phyloP scores from a whole-genome alignment of 176 grass and related monocot species.

The Lolium rigidum region DNA sequence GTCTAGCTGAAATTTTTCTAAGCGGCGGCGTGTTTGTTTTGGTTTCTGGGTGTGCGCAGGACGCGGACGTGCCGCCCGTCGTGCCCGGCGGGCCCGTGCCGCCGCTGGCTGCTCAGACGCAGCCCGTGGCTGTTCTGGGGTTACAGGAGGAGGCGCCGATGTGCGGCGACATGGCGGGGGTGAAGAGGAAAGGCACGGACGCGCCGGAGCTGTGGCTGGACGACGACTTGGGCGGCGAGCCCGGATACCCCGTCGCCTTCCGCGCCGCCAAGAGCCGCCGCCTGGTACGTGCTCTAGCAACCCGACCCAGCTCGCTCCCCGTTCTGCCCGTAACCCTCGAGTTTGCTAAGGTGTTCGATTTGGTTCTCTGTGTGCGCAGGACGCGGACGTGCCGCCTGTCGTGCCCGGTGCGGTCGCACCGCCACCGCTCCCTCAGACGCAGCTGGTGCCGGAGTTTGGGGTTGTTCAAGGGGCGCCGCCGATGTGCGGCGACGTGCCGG shows the following conservation, averaged over 20 bases:
- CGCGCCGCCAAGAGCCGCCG: slow-evolving; percentile 38
- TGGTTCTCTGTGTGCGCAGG: neutral
- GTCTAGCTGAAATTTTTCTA: neutral
- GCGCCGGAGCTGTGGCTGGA: slow-evolving; percentile 24
- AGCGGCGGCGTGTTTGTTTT: neutral
- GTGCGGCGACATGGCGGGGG: neutral
- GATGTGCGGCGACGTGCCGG: neutral
- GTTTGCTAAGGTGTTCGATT: neutral
- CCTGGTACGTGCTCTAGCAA: neutral
- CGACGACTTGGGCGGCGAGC: neutral
- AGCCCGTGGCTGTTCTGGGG: neutral
- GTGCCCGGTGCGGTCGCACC: neutral
- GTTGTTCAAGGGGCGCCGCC: neutral
- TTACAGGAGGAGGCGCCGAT: neutral
- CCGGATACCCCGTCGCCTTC: neutral
- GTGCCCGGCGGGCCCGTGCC: no score
- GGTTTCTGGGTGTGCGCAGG: neutral
- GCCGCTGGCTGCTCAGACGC: neutral
- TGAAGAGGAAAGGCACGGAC: slow-evolving; percentile 30
- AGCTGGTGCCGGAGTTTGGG: neutral
- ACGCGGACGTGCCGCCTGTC: neutral
- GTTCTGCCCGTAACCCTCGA: neutral
- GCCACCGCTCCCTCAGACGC: neutral
- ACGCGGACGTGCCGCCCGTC: no score
- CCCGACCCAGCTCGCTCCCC: neutral